Base-by-base conservation (phyloP, 2,329 filamentous ascomycete genomes). In the Coniochaeta sp. region DNA sequence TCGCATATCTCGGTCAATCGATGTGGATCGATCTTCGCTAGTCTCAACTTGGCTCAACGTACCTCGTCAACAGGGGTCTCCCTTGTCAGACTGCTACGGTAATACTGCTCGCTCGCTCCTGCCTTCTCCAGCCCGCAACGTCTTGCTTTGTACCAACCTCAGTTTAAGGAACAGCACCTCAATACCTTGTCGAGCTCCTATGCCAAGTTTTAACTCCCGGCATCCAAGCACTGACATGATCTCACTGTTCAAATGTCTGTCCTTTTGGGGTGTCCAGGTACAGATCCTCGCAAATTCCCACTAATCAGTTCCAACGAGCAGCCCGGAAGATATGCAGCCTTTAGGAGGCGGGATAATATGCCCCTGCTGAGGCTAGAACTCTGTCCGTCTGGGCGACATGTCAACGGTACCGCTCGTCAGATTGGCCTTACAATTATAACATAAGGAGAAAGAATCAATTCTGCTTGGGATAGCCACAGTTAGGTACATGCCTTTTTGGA, bases 1-100 rank as follows among this genome's bases (percentile, higher is more conserved):
- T 56, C 34, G 54, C 54, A 56, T 56, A 56, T 56, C 54, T 56
- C 30, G n/a, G 19, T 34, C 54, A 36, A 38, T 38, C 54, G n/a
- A 22, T 10, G 30, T 36, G 54, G 54, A 56, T 22, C 54, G 54
- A 56, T 38, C 54, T 47, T 12, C 47, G 47, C 47, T 52, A 52
- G 24, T 28, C 47, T 52, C 54, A 2, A 24, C 22, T 22, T 38
- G 30, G 34, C 30, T 17, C 28, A 38, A 36, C 28, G 19, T 56
- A 16, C 30, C 32, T 38, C 26, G 12, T 56, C 14, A 36, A n/a
- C 54, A 34, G 17, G 34, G 54, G 34, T n/a, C 17, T 2, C 12
- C 54, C 54, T 16, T 56, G 54, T 56, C n/a, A 2, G 12, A n/a
- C 10, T 36, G 54, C 30, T 16, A 38, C 34, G 17, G 10, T 56